These are phyloP conservation scores for Saccharomyces hybrid DNA, from an alignment of 1,139 yeast species.

Conservation along the genomic window DNA sequence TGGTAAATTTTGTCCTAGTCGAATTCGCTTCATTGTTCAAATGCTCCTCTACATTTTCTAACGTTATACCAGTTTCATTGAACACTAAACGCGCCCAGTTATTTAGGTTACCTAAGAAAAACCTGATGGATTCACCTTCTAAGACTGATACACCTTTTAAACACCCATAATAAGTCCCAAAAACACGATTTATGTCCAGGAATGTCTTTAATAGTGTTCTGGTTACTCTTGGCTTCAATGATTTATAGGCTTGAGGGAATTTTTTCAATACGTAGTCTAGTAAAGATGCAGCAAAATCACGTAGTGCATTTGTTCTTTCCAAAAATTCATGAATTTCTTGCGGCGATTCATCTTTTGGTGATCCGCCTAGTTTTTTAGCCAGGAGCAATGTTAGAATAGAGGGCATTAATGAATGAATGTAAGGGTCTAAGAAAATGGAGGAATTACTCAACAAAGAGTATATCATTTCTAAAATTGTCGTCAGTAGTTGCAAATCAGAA, in stretches of 20 bases:
- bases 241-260: conserved; percentile 81
- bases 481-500: conserved; percentile 60
- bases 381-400: conserved; percentile 81
- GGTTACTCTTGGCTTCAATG: conserved; percentile 88
- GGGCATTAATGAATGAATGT: conserved; percentile 94
- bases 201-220: conserved; percentile 87
- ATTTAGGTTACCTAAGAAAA: conserved; percentile 75
- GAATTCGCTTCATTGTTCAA: conserved; percentile 11
- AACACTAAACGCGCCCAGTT: conserved; percentile 66
- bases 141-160: conserved; percentile 74
- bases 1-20: conserved; percentile 21
- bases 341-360: conserved; percentile 16
- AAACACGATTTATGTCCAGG: conserved; percentile 64
- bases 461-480: conserved; percentile 84
- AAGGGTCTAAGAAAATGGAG: conserved; percentile 88
- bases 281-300: conserved; percentile 84
- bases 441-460: conserved; percentile 79
- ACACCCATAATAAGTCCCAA: conserved; percentile 91
- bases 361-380: conserved; percentile 81
- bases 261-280: conserved; percentile 67
- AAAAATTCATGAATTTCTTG: conserved; percentile 19
- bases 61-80: conserved; percentile 26
- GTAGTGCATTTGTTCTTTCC: conserved; percentile 49
- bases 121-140: conserved; percentile 84
- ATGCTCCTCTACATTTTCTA: conserved; percentile 13